A percentile compares a stretch with the other conserved stretches of the same genome.
phyloP scores from a whole-genome alignment of 441 rosid species.

The Geranium incanum region DNA sequence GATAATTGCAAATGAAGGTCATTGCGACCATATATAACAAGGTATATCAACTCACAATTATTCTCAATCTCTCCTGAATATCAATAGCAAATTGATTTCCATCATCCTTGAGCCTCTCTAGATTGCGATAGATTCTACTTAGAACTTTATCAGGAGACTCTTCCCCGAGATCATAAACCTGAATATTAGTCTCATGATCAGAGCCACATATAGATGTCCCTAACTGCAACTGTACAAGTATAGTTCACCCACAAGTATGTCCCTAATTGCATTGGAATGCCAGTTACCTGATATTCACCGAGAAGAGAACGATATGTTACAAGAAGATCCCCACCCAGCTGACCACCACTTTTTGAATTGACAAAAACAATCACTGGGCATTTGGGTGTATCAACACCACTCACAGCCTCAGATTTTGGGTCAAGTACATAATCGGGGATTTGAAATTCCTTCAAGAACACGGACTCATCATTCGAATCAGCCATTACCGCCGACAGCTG shows the following conservation, averaged over 20 bases:
- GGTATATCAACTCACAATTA: constrained; percentile 33
- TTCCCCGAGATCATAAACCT: constrained; percentile 42
- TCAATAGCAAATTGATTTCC: constrained; percentile 37
- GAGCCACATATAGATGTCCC: not conserved
- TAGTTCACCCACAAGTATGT: not conserved
- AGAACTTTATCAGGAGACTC: constrained; percentile 38
- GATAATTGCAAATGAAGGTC: not conserved
- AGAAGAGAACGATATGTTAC: constrained; percentile 35
- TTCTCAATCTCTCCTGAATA: constrained; percentile 35
- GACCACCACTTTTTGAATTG: constrained; percentile 47
- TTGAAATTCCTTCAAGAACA: constrained; percentile 21
- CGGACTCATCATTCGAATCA: not conserved
- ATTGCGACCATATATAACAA: not conserved
- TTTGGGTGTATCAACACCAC: constrained; percentile 21
- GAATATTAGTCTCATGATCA: constrained; percentile 12
- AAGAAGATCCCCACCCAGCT: constrained; percentile 41
- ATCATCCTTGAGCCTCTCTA: constrained; percentile 21
- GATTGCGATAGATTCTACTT: constrained; percentile 29
- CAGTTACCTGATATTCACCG: constrained; percentile 35
- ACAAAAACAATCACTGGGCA: constrained; percentile 45
- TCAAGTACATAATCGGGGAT: constrained; percentile 37
- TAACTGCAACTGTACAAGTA: not conserved
- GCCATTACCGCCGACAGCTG: not conserved
- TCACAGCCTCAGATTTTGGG: constrained; percentile 22
- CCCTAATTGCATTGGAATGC: not conserved